Conservation (phyloP, 202 grass and related monocot genomes). For the Zoysia matrella region DNA sequence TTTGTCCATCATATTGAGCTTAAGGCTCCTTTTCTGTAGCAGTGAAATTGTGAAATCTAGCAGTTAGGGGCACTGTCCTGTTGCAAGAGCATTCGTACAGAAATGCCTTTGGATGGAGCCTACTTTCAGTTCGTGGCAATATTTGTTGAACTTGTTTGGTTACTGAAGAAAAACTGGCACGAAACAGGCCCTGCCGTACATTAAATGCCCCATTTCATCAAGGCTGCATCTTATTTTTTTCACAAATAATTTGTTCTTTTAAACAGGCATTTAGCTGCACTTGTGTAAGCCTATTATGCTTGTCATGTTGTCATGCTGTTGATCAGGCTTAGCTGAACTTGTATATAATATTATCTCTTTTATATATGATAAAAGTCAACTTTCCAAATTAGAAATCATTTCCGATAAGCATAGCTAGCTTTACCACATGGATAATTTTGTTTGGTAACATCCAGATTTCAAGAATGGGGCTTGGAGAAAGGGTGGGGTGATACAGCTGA, state of each 20-base stretch:
- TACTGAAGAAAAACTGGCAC: too few relatives aligned
- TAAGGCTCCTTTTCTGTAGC: not conserved
- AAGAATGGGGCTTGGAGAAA: slow-evolving; percentile 98
- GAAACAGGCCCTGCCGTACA: too few relatives aligned
- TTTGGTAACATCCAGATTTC: slow-evolving; percentile 66
- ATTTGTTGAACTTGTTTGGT: not conserved
- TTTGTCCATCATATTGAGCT: slow-evolving; percentile 23
- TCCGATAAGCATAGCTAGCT: slow-evolving; percentile 12
- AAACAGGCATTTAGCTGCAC: not conserved
- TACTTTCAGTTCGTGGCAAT: not conserved
- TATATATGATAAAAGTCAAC: not conserved
- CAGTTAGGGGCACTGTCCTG: not conserved
- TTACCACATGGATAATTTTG: slow-evolving; percentile 12
- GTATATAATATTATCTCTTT: not conserved
- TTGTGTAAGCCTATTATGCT: slow-evolving; percentile 5
- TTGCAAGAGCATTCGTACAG: not conserved
- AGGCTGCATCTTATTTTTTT: too few relatives aligned
- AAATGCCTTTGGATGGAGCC: not conserved
- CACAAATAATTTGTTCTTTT: not conserved
- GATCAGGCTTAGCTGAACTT: not conserved
- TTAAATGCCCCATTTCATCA: too few relatives aligned
- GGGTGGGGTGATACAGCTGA: slow-evolving; percentile 96
- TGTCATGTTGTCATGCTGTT: not conserved
- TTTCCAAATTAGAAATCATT: not conserved
- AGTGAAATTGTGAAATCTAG: not conserved